Evolutionary conservation across 1,284 basidiomycete species (phyloP).

Genomic region (Neolentinus lepideus): DNA sequence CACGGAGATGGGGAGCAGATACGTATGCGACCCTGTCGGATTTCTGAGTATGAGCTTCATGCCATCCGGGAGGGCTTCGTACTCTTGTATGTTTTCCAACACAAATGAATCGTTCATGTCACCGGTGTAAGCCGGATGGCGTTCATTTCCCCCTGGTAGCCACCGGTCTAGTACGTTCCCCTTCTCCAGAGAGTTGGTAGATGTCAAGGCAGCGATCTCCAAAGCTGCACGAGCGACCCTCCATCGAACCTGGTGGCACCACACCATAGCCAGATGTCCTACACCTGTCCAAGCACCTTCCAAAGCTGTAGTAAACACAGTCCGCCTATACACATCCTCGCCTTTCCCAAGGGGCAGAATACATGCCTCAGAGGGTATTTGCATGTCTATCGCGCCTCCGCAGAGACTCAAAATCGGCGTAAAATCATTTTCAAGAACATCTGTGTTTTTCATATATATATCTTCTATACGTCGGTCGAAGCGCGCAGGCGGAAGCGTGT

Average conservation of each 20-base stretch:
- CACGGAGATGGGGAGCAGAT: conserved; percentile 40
- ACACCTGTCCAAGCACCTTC: conserved; percentile 93
- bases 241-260: conserved; percentile 97
- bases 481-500: conserved; percentile 82
- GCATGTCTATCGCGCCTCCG: conserved; percentile 88
- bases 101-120: conserved; percentile 3
- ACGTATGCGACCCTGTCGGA: conserved; percentile 35
- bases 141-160: conserved; percentile 51
- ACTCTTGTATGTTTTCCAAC: conserved; percentile 17
- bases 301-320: conserved; percentile 82
- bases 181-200: conserved; percentile 19
- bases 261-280: conserved; percentile 95
- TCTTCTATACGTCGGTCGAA: conserved; percentile 76
- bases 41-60: conserved; percentile 34
- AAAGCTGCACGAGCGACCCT: conserved; percentile 76
- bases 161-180: conserved; percentile 46
- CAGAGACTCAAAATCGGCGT: conserved; percentile 83
- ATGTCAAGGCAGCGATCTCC: conserved; percentile 43
- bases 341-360: conserved; percentile 39
- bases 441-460: conserved; percentile 52
- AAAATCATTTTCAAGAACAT: conserved; percentile 27
- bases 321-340: conserved; percentile 42
- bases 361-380: conserved; percentile 91
- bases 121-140: conserved; percentile 21
- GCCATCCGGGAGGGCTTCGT: conserved; percentile 28